Evolutionary conservation across 2,329 filamentous ascomycete genomes (phyloP), one percentile per base, ranked within the genome.

Genomic region (Magnaporthiopsis poae): DNA sequence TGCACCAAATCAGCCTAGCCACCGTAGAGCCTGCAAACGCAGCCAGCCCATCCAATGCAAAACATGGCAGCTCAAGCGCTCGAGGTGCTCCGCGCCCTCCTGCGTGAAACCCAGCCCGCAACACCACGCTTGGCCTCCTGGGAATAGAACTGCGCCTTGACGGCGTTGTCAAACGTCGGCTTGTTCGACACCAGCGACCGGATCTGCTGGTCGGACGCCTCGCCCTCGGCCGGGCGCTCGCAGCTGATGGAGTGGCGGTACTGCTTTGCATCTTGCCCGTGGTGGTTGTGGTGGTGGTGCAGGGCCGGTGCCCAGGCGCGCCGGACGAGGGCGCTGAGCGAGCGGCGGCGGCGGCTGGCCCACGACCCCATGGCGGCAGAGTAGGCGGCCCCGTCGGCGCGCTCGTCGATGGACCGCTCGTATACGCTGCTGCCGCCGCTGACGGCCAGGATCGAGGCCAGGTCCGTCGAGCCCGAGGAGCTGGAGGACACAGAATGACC

Each of bases 351-450:
- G 5, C 46, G 46, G 46, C 46, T 56, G 46, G 46, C 46, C 46
- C 46, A 56, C 15, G 46, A 56, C 18, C 7, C 39, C 8, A 5
- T 13, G 11, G 33, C 3, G 36, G 46, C 46, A 18, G 46, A n/a
- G 18, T 8, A 9, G 18, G 18, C 7, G 18, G 21, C 15, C 5
- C 15, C 15, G 13, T 56, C 46, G 5, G n/a, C 46, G 46, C 46
- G 18, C 46, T 56, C 46, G 18, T 56, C 46, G 39, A 85, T 71
- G 36, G 73, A 75, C 3, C 84, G 82, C 1, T 73, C 78, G 71
- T 83, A 88, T 1, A 81, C 73, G 33, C 78, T 79, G 68, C 77
- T 81, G 68, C 46, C 46, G 46, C 46, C 46, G 21, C 46, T 56
- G 21, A 56, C 46, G 46, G 46, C 46, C 46, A 56, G 46, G 46